Percentiles rank a stretch among this genome's conserved stretches.
phyloP scores from a whole-genome alignment of 139 green algal genomes.

The Micractinium conductrix region DNA sequence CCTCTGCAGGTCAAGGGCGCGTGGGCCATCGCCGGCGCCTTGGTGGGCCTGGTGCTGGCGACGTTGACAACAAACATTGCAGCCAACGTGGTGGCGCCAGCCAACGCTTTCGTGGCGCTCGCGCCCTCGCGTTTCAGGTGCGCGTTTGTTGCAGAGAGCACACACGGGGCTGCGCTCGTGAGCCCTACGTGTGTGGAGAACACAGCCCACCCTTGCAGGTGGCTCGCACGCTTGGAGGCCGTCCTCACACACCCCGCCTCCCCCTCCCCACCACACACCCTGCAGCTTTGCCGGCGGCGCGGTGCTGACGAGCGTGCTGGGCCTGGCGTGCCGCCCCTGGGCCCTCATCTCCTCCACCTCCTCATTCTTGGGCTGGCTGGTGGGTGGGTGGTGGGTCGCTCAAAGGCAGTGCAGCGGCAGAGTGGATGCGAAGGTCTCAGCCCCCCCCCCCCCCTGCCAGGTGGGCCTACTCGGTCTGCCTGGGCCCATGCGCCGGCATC shows the following conservation, averaged over 20 bases:
- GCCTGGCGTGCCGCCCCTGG: slow-evolving; percentile 3
- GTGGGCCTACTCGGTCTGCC: slow-evolving; percentile 2
- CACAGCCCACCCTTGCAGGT: too few relatives aligned
- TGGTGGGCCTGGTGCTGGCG: slow-evolving; percentile 76
- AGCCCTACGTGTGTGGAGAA: too few relatives aligned
- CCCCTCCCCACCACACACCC: too few relatives aligned
- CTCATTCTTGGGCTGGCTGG: background rate
- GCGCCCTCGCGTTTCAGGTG: slow-evolving; percentile 7
- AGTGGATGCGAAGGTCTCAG: too few relatives aligned
- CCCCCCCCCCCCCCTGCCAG: too few relatives aligned
- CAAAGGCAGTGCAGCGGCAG: too few relatives aligned
- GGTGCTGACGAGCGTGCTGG: slow-evolving; percentile 13
- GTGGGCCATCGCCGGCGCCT: slow-evolving; percentile 51
- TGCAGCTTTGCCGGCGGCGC: background rate
- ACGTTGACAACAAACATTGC: slow-evolving; percentile 91
- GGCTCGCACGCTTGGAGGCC: too few relatives aligned
- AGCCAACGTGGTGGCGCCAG: slow-evolving; percentile 82
- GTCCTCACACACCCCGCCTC: too few relatives aligned
- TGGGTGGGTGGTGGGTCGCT: too few relatives aligned
- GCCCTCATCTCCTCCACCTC: slow-evolving; percentile 10
- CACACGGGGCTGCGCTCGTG: too few relatives aligned
- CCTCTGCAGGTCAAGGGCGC: too few relatives aligned
- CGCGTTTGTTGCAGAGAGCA: too few relatives aligned
- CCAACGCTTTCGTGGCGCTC: slow-evolving; percentile 9
- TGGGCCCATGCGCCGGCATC: background rate